Conservation (phyloP, 768 basidiomycete species). For the Naganishia onofrii region DNA sequence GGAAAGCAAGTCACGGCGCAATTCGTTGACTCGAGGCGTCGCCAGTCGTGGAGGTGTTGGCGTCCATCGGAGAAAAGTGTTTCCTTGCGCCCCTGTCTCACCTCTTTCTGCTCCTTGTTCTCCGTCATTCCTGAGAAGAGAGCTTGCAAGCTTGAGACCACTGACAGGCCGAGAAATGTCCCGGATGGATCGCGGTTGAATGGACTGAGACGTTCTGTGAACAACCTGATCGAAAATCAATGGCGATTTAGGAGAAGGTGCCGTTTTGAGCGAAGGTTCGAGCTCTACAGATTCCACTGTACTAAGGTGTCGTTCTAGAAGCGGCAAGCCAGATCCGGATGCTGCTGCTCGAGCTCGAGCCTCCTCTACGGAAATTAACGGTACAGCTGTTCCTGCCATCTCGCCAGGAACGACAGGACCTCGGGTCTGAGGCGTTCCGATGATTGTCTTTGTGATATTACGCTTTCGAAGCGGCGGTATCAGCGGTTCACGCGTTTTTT, state of each 20-base stretch:
- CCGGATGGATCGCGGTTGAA: not conserved
- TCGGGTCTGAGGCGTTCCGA: conserved; percentile 2
- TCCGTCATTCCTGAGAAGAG: not conserved
- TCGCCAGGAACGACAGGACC: not conserved
- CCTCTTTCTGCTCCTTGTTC: not conserved
- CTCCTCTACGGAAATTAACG: conserved; percentile 8
- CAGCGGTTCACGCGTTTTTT: not conserved
- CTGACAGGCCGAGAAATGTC: not conserved
- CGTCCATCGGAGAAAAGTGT: not conserved
- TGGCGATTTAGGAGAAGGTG: not conserved
- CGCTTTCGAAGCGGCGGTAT: conserved; percentile 14
- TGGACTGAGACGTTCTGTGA: not conserved
- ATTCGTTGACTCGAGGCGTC: conserved; percentile 5
- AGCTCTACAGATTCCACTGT: not conserved
- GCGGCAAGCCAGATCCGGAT: not conserved
- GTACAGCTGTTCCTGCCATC: not conserved
- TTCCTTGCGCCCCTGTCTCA: not conserved
- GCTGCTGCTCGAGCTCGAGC: conserved; percentile 15
- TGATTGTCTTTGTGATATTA: not conserved
- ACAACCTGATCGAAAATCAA: not conserved
- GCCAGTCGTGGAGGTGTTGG: not conserved
- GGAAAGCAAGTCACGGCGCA: not conserved
- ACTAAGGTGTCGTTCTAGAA: not conserved
- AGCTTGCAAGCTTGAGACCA: not conserved
- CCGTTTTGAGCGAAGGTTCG: not conserved